Evolutionary conservation across 75 land plant genomes (phyloP).

Genomic region (Pinus taeda): DNA sequence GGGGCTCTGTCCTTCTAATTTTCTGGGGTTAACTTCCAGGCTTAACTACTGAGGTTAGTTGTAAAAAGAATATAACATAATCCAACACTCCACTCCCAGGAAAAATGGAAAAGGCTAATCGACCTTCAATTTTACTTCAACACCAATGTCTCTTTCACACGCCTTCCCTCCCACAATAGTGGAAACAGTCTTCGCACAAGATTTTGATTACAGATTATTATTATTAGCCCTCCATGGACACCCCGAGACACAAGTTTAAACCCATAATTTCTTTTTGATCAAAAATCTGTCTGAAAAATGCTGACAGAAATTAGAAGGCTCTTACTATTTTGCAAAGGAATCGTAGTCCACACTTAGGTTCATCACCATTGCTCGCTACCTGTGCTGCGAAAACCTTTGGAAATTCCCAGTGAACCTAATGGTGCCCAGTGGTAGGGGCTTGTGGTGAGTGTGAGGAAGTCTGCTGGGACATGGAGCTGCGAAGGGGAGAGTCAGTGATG

Average conservation of each 20-base stretch:
- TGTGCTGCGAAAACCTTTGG: not conserved
- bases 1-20: no score
- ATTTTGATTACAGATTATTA: not conserved
- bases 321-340: slow-evolving; percentile 8
- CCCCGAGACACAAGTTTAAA: not conserved
- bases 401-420: not conserved
- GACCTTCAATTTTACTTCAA: slow-evolving; percentile 37
- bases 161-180: slow-evolving; percentile 57
- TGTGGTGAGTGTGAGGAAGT: not conserved
- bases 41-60: no score
- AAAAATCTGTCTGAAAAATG: not conserved
- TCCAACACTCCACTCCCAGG: no score
- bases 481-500: not conserved
- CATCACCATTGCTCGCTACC: not conserved
- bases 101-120: not conserved
- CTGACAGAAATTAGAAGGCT: not conserved
- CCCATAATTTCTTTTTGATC: not conserved
- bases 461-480: not conserved
- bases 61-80: no score
- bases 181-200: slow-evolving; percentile 29
- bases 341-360: slow-evolving; percentile 6
- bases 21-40: no score
- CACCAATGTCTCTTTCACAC: slow-evolving; percentile 36
- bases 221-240: not conserved
- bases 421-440: not conserved